Evolutionary conservation across 768 basidiomycete species (phyloP).

Genomic region (Naganishia vaughanmartiniae): DNA sequence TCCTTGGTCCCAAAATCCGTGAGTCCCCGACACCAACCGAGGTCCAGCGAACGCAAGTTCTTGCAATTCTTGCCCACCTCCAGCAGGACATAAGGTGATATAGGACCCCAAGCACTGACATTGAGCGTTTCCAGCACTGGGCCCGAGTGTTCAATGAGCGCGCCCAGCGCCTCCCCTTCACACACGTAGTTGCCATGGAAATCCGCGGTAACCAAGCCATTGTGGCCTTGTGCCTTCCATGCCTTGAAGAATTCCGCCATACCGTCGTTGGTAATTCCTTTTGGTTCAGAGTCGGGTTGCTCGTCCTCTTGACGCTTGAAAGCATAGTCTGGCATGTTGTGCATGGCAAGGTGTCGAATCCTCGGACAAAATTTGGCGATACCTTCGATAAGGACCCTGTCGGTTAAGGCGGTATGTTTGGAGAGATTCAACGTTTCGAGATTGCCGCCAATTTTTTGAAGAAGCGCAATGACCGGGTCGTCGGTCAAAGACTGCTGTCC

Average conservation of each 20-base stretch:
- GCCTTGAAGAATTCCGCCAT: conserved; percentile 66
- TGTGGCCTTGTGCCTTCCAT: conserved; percentile 53
- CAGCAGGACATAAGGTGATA: conserved; percentile 57
- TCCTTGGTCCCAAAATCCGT: conserved; percentile 79
- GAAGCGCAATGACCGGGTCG: conserved; percentile 60
- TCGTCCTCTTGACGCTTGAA: conserved; percentile 25
- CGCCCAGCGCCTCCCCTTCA: conserved; percentile 59
- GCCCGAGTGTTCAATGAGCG: conserved; percentile 70
- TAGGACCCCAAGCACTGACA: conserved; percentile 74
- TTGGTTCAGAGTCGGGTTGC: not conserved
- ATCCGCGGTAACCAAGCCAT: conserved; percentile 56
- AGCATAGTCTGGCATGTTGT: conserved; percentile 56
- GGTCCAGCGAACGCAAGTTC: conserved; percentile 64
- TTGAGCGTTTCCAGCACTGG: conserved; percentile 60
- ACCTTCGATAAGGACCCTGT: conserved; percentile 61
- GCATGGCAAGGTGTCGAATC: conserved; percentile 61
- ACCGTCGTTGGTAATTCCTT: conserved; percentile 65
- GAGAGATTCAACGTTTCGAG: conserved; percentile 70
- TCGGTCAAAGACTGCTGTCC: conserved; percentile 57
- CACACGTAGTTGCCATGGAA: conserved; percentile 65
- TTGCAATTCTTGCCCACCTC: conserved; percentile 48
- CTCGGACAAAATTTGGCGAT: conserved; percentile 57
- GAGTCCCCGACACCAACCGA: conserved; percentile 79
- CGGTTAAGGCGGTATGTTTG: conserved; percentile 61
- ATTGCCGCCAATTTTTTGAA: conserved; percentile 59